phyloP scores from a whole-genome alignment of 495 filamentous ascomycete genomes.

The Aspergillus carlsbadensis region DNA sequence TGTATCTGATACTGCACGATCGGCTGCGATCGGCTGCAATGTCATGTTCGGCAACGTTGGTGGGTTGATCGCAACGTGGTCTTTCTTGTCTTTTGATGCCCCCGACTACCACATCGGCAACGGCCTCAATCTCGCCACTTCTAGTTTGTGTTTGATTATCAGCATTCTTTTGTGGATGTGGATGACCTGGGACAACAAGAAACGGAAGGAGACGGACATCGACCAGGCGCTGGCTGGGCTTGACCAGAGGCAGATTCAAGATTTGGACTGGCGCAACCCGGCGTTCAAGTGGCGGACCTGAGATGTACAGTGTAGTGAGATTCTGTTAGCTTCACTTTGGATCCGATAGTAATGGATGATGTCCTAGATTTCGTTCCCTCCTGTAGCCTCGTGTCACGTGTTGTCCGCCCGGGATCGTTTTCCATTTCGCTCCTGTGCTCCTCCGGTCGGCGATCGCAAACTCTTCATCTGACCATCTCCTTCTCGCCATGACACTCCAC shows the following conservation, averaged over 20 bases:
- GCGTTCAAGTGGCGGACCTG: constrained; percentile 63
- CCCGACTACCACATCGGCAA: constrained; percentile 74
- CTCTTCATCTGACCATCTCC: neutral
- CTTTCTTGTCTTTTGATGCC: constrained; percentile 60
- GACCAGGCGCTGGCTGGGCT: constrained; percentile 56
- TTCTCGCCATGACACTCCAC: neutral
- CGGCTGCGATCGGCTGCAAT: constrained; percentile 61
- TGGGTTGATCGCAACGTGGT: constrained; percentile 70
- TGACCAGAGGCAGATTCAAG: constrained; percentile 56
- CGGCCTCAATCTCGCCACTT: constrained; percentile 67
- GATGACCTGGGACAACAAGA: constrained; percentile 65
- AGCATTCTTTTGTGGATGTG: constrained; percentile 48
- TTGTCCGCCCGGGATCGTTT: too few relatives aligned
- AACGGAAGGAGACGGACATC: constrained; percentile 51
- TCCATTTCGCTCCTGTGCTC: too few relatives aligned
- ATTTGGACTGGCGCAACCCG: constrained; percentile 72
- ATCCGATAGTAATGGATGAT: too few relatives aligned
- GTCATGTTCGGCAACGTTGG: constrained; percentile 76
- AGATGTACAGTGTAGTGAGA: neutral
- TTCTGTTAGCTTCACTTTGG: neutral
- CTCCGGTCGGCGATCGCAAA: too few relatives aligned
- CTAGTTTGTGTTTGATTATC: constrained; percentile 50
- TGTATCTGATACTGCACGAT: constrained; percentile 66
- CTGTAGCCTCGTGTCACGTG: too few relatives aligned
- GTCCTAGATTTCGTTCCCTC: too few relatives aligned